Base-by-base conservation (phyloP, 108 stramenopile species). In the Skeletonema menzelii region DNA sequence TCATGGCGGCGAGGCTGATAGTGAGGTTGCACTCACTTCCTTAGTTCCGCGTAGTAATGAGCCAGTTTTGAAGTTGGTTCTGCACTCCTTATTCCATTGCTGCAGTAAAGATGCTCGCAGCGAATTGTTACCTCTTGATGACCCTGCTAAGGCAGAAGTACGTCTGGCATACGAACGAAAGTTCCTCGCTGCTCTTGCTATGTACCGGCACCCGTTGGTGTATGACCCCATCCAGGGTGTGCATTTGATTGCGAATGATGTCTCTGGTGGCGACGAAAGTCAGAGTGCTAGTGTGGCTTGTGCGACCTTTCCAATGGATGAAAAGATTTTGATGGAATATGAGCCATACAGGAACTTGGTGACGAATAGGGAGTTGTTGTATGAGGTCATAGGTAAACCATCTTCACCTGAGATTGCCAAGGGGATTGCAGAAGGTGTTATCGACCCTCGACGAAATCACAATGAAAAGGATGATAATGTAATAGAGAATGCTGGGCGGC, bases 171-270 rank as follows among this genome's bases (percentile, higher is more conserved):
- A 97, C 75, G 87, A 92, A 66, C 40, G 67, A 5, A 59, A 67
- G 7, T 97, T 98, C 74, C 56, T 86, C 46, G 85, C 74, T 57
- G 98, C 97, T 2, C 56, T 96, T 24, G 67, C 93, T 27, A 94
- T 91, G 73, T 99, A 90, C 78, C 91, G 87, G 3, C 97, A 99
- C 72, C 97, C 94, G 0, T 79, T 95, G 27, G 87, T 95, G 2
- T 93, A 83, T 72, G 88, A 89, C 84, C 90, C 91, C 2, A 56
- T 91, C 7, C 58, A 69, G 58, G 60, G 65, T 12, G 64, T 27
- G 27, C 76, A 79, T 83, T 35, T 79, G 1, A 28, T 85, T 53
- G 84, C 76, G 19, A 82, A 84, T 67, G 80, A 77, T 60, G 73
- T 76, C 15, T 27, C 47, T 53, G 44, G 24, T 2, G 75, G 80